Evolutionary conservation across 1,284 basidiomycete species (phyloP).

Genomic region (Cutaneotrichosporon dermatis): DNA sequence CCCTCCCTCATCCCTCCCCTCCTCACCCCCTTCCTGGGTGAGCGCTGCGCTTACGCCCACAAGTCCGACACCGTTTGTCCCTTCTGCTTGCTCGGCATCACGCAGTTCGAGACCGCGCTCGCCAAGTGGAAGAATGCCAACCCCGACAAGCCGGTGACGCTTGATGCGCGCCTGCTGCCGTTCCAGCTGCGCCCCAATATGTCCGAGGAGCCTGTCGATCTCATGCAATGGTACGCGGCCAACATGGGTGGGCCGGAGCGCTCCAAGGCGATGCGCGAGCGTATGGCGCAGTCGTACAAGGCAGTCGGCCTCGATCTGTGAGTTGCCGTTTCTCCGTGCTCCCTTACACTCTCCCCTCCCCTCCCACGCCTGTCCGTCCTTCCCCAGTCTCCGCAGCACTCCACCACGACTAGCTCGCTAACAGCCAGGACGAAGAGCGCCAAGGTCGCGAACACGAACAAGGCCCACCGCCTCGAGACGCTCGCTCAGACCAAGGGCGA

Average conservation of each 20-base stretch:
- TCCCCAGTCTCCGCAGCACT: too few species aligned
- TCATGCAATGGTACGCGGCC: background rate
- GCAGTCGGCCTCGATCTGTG: background rate
- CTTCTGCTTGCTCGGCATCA: constrained; percentile 1
- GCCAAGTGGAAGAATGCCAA: background rate
- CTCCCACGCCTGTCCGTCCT: too few species aligned
- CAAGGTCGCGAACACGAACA: constrained; percentile 28
- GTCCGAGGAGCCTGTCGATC: background rate
- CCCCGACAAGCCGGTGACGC: background rate
- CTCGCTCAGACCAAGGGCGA: constrained; percentile 35
- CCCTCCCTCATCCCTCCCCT: too few species aligned
- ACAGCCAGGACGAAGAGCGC: too few species aligned
- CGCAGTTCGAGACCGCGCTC: background rate
- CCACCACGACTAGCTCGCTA: too few species aligned
- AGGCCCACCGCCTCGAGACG: constrained; percentile 44
- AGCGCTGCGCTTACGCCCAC: too few species aligned
- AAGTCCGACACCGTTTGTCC: constrained; percentile 3
- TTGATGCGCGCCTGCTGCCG: background rate
- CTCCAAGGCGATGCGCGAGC: background rate
- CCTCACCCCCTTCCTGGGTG: too few species aligned
- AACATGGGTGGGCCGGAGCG: background rate
- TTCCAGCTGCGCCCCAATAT: constrained; percentile 1
- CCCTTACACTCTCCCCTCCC: too few species aligned
- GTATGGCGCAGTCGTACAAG: background rate
- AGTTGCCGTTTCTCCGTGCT: too few species aligned